A percentile compares a stretch with the other conserved stretches of the same genome.
Evolutionary conservation across 805 yeast genomes (phyloP).

Genomic region (Yarrowia porcina): DNA sequence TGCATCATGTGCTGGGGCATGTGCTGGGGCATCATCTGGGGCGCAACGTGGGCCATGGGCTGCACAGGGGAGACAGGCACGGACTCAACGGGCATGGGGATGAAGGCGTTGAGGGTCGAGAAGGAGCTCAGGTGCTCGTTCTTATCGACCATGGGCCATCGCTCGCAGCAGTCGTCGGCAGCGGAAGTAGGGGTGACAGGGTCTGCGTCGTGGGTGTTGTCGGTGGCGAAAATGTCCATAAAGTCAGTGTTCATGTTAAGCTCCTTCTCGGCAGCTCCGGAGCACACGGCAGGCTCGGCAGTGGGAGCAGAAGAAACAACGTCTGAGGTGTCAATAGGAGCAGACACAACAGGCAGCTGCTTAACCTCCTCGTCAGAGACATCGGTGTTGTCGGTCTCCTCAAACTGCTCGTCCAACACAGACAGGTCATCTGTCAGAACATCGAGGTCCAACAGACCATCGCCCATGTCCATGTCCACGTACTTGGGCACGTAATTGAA

Average conservation of each 20-base stretch:
- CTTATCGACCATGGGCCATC: slow-evolving; percentile 22
- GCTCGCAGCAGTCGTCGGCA: background rate
- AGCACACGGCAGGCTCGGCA: background rate
- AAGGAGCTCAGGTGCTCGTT: slow-evolving; percentile 13
- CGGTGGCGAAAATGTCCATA: background rate
- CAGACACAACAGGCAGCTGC: background rate
- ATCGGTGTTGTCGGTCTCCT: background rate
- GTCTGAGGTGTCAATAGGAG: background rate
- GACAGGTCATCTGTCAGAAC: slow-evolving; percentile 1
- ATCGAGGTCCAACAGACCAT: slow-evolving; percentile 2
- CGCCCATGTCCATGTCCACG: slow-evolving; percentile 12
- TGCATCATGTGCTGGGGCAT: background rate
- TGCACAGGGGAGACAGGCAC: slow-evolving; percentile 13
- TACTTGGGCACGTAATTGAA: slow-evolving; percentile 24
- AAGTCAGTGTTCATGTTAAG: background rate
- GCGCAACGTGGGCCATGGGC: background rate
- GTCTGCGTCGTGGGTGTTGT: background rate
- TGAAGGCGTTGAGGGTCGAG: slow-evolving; percentile 13
- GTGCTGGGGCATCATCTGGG: background rate
- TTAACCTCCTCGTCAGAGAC: background rate
- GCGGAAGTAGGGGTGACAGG: background rate
- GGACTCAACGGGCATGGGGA: slow-evolving; percentile 7
- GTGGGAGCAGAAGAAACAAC: too few relatives aligned
- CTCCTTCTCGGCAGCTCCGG: background rate
- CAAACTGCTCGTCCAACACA: background rate